A percentile compares a stretch with the other conserved stretches of the same genome.
These are phyloP conservation scores for Fusarium sp. DNA, from an alignment of 2,329 filamentous ascomycete species.

Conservation along the genomic window DNA sequence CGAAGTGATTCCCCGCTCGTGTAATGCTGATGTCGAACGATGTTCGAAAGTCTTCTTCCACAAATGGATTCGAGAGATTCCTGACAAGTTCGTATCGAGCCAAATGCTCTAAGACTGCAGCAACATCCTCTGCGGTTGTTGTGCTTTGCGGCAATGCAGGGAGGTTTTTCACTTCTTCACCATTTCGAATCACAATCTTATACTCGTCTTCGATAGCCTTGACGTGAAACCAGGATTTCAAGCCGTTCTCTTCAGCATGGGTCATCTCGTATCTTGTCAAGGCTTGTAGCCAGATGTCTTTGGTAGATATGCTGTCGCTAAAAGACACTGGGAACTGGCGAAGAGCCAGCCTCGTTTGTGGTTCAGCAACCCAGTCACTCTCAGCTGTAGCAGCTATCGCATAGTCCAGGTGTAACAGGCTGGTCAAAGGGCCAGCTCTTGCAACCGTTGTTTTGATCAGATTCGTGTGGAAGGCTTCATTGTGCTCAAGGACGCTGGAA, in stretches of 20 bases:
- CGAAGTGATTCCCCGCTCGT: background rate
- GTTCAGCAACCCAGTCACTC: background rate
- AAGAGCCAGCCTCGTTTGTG: background rate
- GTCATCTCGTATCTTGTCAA: background rate
- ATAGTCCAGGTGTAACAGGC: background rate
- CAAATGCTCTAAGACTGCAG: background rate
- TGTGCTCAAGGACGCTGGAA: background rate
- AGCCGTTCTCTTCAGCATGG: rapidly evolving
- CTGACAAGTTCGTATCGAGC: conserved; percentile 6
- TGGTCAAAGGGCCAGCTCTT: background rate
- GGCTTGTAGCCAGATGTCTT: background rate
- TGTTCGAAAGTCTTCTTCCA: background rate
- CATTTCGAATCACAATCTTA: background rate
- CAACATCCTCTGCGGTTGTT: background rate
- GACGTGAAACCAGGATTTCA: background rate
- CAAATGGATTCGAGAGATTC: background rate
- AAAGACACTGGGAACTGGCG: background rate
- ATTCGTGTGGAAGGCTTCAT: background rate
- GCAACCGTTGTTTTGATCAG: background rate
- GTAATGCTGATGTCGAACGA: background rate
- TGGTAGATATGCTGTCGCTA: background rate
- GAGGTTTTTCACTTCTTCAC: background rate
- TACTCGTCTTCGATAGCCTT: background rate
- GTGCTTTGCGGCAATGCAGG: background rate
- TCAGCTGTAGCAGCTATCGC: rapidly evolving